Evolutionary conservation across 495 filamentous ascomycete species (phyloP).

Genomic region (Astrothelium subdiscretum): DNA sequence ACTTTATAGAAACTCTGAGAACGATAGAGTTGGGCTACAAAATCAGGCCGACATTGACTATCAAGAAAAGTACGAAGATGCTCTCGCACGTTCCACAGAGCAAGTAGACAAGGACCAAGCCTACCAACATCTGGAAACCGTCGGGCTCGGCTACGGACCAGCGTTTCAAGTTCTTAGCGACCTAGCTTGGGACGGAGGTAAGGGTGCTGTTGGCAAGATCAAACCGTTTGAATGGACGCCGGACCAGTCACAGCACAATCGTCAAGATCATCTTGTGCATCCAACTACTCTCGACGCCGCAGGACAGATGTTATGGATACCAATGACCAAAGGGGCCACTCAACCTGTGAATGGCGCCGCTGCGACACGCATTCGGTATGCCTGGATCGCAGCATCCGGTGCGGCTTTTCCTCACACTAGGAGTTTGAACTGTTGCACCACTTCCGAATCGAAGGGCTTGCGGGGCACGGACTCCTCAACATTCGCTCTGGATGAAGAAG

Average conservation of each 20-base stretch:
- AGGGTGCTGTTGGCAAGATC: background rate
- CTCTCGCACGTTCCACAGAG: background rate
- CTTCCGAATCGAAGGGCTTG: background rate
- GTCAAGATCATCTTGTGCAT: conserved; percentile 18
- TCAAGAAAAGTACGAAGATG: background rate
- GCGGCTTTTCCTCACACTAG: background rate
- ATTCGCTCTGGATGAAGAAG: background rate
- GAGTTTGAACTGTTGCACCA: background rate
- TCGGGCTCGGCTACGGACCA: conserved; percentile 11
- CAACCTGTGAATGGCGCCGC: background rate
- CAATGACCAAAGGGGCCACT: background rate
- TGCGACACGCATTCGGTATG: background rate
- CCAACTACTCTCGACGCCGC: conserved; percentile 27
- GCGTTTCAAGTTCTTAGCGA: background rate
- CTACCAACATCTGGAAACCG: conserved; percentile 4
- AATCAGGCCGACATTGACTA: background rate
- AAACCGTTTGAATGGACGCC: background rate
- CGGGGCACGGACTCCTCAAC: background rate
- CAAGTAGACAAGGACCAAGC: background rate
- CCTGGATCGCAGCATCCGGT: background rate
- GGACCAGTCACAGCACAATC: background rate
- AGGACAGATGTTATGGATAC: background rate
- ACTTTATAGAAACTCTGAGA: background rate
- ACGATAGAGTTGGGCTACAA: background rate
- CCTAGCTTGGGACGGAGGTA: background rate